A percentile compares a stretch with the other conserved stretches of the same genome.
Conservation (phyloP, 2,329 filamentous ascomycete genomes). For the Colletotrichum euphorbiae region DNA sequence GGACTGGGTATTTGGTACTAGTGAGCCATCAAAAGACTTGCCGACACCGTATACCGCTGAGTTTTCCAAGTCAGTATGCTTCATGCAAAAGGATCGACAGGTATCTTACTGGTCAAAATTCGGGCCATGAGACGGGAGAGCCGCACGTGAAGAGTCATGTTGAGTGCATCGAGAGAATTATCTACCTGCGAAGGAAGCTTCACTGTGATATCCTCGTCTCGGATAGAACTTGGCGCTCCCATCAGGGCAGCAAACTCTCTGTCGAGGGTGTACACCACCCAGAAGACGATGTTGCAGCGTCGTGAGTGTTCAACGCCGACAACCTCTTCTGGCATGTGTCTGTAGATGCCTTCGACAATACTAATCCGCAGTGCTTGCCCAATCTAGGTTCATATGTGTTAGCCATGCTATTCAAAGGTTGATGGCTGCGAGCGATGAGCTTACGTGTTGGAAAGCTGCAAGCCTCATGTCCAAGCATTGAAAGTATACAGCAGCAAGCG, state of each 20-base stretch:
- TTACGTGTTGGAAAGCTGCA: constrained; percentile 53
- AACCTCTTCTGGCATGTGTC: constrained; percentile 39
- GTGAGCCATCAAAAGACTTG: constrained; percentile 39
- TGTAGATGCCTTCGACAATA: constrained; percentile 46
- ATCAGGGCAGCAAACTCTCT: constrained; percentile 38
- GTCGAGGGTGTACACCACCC: constrained; percentile 39
- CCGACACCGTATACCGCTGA: constrained; percentile 39
- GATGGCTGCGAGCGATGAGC: constrained; percentile 41
- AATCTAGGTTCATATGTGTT: constrained; percentile 41
- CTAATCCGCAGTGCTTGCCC: constrained; percentile 49
- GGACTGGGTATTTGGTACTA: constrained; percentile 37
- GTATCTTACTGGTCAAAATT: constrained; percentile 33
- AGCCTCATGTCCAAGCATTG: constrained; percentile 55
- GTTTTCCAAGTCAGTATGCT: neutral
- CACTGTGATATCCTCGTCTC: constrained; percentile 40
- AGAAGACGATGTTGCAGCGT: constrained; percentile 40
- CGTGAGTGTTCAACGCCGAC: constrained; percentile 36
- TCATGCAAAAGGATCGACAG: fast-evolving
- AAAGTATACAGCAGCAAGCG: constrained; percentile 52
- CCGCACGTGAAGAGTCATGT: constrained; percentile 39
- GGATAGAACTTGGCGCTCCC: constrained; percentile 39
- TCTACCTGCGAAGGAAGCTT: constrained; percentile 36
- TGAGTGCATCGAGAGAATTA: constrained; percentile 35
- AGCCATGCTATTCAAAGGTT: constrained; percentile 17
- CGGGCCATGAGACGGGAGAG: constrained; percentile 39